Base-by-base conservation (phyloP, 106 monocot genomes). In the Iris macrosiphon region DNA sequence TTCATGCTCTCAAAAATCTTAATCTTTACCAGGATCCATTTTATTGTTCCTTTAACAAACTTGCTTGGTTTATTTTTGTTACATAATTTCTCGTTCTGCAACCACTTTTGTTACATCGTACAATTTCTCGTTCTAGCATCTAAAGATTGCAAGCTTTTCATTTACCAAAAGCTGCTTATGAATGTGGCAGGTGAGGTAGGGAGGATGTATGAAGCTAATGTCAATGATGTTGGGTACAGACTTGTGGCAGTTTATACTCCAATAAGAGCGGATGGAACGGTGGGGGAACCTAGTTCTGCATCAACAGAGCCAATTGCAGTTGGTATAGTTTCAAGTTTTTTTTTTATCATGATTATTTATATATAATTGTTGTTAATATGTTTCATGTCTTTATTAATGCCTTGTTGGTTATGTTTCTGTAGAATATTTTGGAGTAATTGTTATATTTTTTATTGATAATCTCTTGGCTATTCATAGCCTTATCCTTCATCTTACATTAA, bases 181-280 rank as follows among this genome's bases (percentile, higher is more conserved):
- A 59, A 40, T 4, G 37, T 33, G 61, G 42, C 86, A 98, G 90
- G 96, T 27, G 90, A 98, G 52, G 55, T 50, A 0, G 90, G 86
- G 40, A 80, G 79, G 67, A 98, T 83, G 83, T 98, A 98, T 52
- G 96, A 98, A 80, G 86, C 82, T 55, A 98, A 98, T 67, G 90
- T 98, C 42, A 90, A 98, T 71, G 96, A 98, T 75, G 90, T 98
- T 17, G 90, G 96, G 4, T 98, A 98, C 40, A 70, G 90, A 56
- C 65, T 98, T 41, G 86, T 91, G 10, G 90, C 67, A 29, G 63
- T 98, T 62, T 98, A 91, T 78, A 90, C 90, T 44, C 96, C 96
- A 33, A 35, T 98, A 23, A 77, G 96, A 56, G 96, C 90, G 57
- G 96, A 98, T 67, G 96, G 87, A 54, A 61, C 78, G 4, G 96